Base-by-base conservation (phyloP, 2,329 filamentous ascomycete genomes). In the Trichoderma sp. region DNA sequence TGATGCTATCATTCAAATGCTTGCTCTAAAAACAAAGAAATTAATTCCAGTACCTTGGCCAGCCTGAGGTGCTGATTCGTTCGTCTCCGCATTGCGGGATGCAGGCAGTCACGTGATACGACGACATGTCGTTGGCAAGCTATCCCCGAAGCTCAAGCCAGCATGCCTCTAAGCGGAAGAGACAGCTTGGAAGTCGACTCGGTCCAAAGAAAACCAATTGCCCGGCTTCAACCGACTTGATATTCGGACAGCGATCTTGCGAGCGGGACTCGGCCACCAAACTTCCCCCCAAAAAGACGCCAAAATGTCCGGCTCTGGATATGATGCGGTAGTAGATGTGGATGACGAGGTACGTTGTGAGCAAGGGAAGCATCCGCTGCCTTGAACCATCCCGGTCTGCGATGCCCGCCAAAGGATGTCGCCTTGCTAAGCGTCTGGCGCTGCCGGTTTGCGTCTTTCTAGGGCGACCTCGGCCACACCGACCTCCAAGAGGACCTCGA, bases 401-500 rank as follows among this genome's bases (percentile, higher is more conserved):
- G 32, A 29, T 53, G 10, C 42, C 45, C 5, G 32, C 19, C 39
- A 29, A 32, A 19, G 1, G 10, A 32, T 34, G 17, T 29, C 19
- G n/a, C 27, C 15, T 45, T 57, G 56, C 67, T 71, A 61, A 74
- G 64, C 50, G 27, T 17, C 3, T 19, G 37, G 15, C 12, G 39
- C 4, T 39, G 17, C 45, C 45, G n/a, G 19, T 10, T 19, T 35
- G 22, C 12, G 22, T n/a, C 17, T 67, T 50, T n/a, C 34, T 78
- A 98, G 94, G 94, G 94, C 76, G 95, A 99, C 81, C 89, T 99
- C 78, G 95, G 95, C 75, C 94, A 97, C 82, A 99, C 95, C 67
- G 95, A 99, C 80, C 90, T 99, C 27, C 93, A 97, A 84, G 94
- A 97, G 80, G 95, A 98, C 81, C 93, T 99, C 78, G 95, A 98